Conservation (phyloP, 257 asterid species). For the Solanum medicagineum region DNA sequence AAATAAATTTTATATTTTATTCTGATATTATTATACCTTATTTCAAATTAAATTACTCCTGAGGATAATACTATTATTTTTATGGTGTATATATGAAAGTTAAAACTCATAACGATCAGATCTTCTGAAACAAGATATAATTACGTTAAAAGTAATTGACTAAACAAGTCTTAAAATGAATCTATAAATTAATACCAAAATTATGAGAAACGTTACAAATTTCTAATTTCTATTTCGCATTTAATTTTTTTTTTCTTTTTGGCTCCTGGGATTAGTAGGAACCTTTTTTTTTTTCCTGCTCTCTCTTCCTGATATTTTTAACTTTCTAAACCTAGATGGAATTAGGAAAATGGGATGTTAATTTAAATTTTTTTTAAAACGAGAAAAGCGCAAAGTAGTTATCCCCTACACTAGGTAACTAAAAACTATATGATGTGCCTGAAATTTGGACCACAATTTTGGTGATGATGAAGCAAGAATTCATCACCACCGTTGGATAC, state of each 20-base stretch:
- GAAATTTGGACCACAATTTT: conserved; percentile 49
- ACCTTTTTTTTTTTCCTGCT: background rate
- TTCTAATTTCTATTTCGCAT: background rate
- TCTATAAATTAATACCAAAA: background rate
- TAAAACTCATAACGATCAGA: background rate
- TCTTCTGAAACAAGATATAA: background rate
- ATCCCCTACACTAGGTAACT: background rate
- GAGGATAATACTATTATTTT: background rate
- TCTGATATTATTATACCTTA: no score
- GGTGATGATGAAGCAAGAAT: conserved; percentile 57
- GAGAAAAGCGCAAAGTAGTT: background rate
- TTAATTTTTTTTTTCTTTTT: background rate
- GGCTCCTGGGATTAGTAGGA: background rate
- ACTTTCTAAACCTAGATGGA: conserved; percentile 14
- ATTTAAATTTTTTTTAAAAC: background rate
- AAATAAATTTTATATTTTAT: no score
- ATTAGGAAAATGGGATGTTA: conserved; percentile 29
- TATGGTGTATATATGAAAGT: background rate
- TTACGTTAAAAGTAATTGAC: background rate
- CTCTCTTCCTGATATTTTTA: conserved; percentile 10
- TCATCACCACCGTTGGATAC: conserved; percentile 64
- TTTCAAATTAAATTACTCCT: no score
- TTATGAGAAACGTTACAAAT: background rate
- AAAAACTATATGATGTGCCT: conserved; percentile 56
- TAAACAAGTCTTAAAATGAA: background rate